phyloP scores from a whole-genome alignment of 495 filamentous ascomycete genomes.

The Xylaria nigripes region DNA sequence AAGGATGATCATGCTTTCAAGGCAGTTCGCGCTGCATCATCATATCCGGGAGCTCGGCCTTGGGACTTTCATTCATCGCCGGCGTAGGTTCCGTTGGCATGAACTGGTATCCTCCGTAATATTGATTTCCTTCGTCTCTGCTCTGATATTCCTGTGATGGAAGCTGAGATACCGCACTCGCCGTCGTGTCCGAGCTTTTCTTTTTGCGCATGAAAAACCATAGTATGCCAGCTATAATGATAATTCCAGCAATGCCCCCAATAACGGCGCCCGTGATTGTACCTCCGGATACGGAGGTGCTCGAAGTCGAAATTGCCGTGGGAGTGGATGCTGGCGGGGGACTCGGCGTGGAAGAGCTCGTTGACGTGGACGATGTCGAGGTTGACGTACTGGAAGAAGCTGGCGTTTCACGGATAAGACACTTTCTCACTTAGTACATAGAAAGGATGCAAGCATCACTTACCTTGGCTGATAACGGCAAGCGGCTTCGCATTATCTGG shows the following conservation, averaged over 20 bases:
- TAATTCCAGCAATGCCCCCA: slow-evolving; percentile 5
- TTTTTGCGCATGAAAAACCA: slow-evolving; percentile 10
- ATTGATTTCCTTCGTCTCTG: neutral
- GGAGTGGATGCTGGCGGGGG: neutral
- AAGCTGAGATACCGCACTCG: neutral
- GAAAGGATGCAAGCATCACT: neutral
- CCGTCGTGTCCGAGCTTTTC: neutral
- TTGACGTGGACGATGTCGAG: neutral
- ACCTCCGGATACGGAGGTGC: neutral
- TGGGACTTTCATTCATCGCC: neutral
- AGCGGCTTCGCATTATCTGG: slow-evolving; percentile 13
- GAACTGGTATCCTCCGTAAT: neutral
- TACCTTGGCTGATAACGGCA: slow-evolving; percentile 14
- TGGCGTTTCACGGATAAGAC: neutral
- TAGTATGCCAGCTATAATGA: slow-evolving; percentile 1
- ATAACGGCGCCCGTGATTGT: slow-evolving; percentile 13
- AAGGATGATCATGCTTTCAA: slow-evolving; percentile 1
- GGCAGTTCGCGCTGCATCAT: neutral
- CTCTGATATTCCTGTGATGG: neutral
- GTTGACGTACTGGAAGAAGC: neutral
- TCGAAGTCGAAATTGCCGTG: neutral
- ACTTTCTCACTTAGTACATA: neutral
- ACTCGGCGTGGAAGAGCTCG: neutral
- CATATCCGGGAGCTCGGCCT: neutral
- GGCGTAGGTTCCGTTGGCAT: neutral